phyloP scores from a whole-genome alignment of 768 basidiomycete species.

The Antrodiella citrinella region DNA sequence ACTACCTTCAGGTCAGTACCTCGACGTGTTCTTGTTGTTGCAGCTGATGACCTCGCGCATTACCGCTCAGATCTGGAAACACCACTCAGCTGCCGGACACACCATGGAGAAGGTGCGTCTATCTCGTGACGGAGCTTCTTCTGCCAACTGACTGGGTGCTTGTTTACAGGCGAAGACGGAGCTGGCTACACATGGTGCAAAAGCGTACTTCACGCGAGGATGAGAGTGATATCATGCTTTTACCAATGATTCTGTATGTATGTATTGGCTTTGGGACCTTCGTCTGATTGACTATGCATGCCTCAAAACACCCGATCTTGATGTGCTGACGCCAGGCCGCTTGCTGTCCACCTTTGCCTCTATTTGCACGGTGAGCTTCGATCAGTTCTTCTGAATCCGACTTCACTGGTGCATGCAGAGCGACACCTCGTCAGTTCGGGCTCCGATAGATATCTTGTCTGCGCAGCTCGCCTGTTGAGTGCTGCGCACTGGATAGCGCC shows the following conservation, averaged over 20 bases:
- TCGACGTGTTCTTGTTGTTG: conserved; percentile 9
- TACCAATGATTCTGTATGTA: not conserved
- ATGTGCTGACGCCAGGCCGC: no score
- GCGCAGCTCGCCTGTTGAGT: no score
- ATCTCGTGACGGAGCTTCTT: conserved; percentile 4
- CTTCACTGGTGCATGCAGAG: no score
- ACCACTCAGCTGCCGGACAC: conserved; percentile 79
- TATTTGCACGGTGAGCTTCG: no score
- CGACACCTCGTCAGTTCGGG: no score
- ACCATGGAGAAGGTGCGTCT: conserved; percentile 67
- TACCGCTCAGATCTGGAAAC: conserved; percentile 55
- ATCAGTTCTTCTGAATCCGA: no score
- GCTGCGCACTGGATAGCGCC: no score
- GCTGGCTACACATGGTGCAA: conserved; percentile 76
- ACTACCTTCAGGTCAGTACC: conserved; percentile 59
- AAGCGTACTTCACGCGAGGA: conserved; percentile 81
- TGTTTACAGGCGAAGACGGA: conserved; percentile 67
- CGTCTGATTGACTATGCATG: no score
- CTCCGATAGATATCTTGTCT: no score
- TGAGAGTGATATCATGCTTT: not conserved
- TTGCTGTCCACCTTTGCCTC: no score
- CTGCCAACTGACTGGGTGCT: conserved; percentile 9
- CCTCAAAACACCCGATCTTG: no score
- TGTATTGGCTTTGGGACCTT: not conserved
- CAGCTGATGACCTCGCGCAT: not conserved